A percentile compares a stretch with the other conserved stretches of the same genome.
Evolutionary conservation across 257 asterid species (phyloP).

Genomic region (Forsythia suspensa): DNA sequence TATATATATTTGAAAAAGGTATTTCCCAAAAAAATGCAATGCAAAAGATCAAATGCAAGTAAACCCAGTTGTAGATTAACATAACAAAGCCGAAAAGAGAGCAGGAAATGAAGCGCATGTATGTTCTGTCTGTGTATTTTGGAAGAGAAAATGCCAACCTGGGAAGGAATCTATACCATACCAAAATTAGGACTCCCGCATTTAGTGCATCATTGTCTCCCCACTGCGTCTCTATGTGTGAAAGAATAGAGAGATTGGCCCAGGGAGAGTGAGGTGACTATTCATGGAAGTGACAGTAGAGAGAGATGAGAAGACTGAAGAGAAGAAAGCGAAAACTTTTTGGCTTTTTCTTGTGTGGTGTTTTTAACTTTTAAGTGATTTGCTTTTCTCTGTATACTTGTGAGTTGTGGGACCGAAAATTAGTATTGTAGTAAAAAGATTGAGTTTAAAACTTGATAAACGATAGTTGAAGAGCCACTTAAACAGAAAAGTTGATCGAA

Average conservation of each 20-base stretch:
- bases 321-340: not conserved
- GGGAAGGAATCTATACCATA: not conserved
- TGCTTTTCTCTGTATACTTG: too few species aligned
- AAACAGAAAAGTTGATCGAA: too few species aligned
- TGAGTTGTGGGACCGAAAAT: not conserved
- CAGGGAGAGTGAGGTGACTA: not conserved
- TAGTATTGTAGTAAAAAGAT: too few species aligned
- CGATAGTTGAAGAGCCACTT: too few species aligned
- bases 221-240: not conserved
- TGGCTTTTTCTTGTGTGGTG: not conserved
- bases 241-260: not conserved
- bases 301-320: not conserved
- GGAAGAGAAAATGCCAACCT: slow-evolving; percentile 8
- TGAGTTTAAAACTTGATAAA: too few species aligned
- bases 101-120: not conserved
- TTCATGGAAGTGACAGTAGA: not conserved
- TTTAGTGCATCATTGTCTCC: not conserved
- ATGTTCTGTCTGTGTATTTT: not conserved
- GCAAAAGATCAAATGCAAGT: not conserved
- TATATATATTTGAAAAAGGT: not conserved
- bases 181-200: not conserved
- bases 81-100: not conserved
- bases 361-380: not conserved
- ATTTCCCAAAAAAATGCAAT: not conserved
- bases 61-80: not conserved